Base-by-base conservation (phyloP, 305 asterid species). In the Fraxinus sp. region DNA sequence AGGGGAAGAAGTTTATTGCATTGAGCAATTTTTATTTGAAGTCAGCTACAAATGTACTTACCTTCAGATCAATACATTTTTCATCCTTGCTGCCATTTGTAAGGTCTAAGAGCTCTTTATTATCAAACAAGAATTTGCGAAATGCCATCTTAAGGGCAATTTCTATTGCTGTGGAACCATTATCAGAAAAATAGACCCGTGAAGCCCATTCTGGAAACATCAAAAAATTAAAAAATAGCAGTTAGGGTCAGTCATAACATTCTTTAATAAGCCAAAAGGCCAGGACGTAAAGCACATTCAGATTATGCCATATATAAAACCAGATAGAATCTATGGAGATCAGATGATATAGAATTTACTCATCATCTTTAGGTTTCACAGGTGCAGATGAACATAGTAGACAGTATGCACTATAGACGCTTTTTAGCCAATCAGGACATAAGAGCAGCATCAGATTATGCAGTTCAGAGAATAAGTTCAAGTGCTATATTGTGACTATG, bases 61-160 rank as follows among this genome's bases (percentile, higher is more conserved):
- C 98, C 98, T 94, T 94, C 81, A 96, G 93, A 84, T 94, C 90
- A 83, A 93, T 83, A 85, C 39, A 78, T 46, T 77, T 89, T 83
- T 88, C 90, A 68, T 81, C 85, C 76, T 57, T 82, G 78, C 81
- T 76, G 59, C 84, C 81, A 77, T 82, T 84, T 80, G 74, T 84
- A 76, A 78, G 85, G 81, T 89, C 93, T 76, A 85, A 81, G 80
- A 85, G 85, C 80, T 84, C 66, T 62, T 86, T 86, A 84, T 88
- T 91, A 84, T 94, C 97, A 83, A 89, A 86, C 89, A 96, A 87
- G 88, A 93, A 94, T 90, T 92, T 96, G 82, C 99, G 93, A 78
- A 96, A 92, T 83, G 98, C 99, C 98, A 94, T 96, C 88, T 96
- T 96, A 74, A 96, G 93, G 81, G 99, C 98, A 86, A 96, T 93